Evolutionary conservation across 176 grass and related monocot genomes (phyloP), one percentile per base, ranked within the genome.

Genomic region (Musa itinerans): DNA sequence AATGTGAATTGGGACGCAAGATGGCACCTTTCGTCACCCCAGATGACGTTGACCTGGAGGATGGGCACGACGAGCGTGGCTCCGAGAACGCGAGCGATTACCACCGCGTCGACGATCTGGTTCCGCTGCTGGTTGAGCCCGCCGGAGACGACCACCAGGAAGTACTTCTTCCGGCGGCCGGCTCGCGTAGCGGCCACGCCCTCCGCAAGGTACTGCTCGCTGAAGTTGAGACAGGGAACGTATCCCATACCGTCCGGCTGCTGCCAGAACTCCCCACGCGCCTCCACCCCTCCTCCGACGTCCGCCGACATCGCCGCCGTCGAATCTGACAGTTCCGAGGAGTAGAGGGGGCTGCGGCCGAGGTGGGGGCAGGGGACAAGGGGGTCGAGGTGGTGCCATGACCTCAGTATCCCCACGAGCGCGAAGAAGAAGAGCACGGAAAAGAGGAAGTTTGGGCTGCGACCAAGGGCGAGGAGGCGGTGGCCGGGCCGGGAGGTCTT

Each of bases 91-190:
- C 77, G 63, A 0, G 85, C 85, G 57, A 87, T 83, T 23, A 83
- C 85, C 69, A 87, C 85, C 0, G 85, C 85, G 70, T 87, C 85
- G 57, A 87, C 78, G 50, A 87, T 87, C 77, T 87, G 80, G 57
- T 83, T 80, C 58, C 81, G 54, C 78, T 87, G 85, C 77, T 87
- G 85, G 56, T 87, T 87, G 77, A 87, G 25, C 4, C 85, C 85
- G 1, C 85, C 85, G 7, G 81, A 75, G 53, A 83, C 85, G 29
- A 87, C 85, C 24, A 83, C 85, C 55, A 87, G 50, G 10, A 87
- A 26, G 69, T 87, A 87, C 75, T 80, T 87, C 52, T 73, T 73
- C 78, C 77, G 34, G 26, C 64, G 1, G 17, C 27, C 14, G 20
- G 62, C 27, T 16, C 21, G 11, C 2, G 58, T 43, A 9, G 9